Base-by-base conservation (phyloP, 768 basidiomycete species). In the Hygrocybe punicea region DNA sequence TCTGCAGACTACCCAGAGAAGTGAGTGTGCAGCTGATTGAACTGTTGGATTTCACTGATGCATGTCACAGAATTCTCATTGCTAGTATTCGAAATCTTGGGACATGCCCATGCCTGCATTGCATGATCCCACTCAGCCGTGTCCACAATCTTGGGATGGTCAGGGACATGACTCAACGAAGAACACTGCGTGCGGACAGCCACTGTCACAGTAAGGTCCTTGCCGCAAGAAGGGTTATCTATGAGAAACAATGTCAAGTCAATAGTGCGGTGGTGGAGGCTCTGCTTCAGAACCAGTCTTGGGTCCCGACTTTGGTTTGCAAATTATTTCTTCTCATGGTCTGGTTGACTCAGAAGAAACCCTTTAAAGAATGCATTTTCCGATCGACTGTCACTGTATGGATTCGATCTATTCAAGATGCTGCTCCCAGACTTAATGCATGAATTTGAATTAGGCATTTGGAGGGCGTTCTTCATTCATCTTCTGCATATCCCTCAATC, bases 1-100 rank as follows among this genome's bases (percentile, higher is more conserved):
- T 53, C 66, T 1, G 70, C 65, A 4, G 64, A 69, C 51, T 71
- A 70, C 50, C 70, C 64, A 0, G 69, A 71, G 24, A 58, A 58
- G 57, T 58, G 29, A n/a, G 53, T 25, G 29, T 29, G 29, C n/a
- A n/a, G n/a, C n/a, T 29, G 29, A 14, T 4, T 29, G 33, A n/a
- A 23, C 11, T 51, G 19, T 35, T 13, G 25, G 25, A 56, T 25
- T 47, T 13, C 17, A 23, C 11, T 36, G 45, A 13, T 37, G 13
- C 37, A 1, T 19, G 24, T 36, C 42, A 24, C 19, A 53, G 57
- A 35, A 47, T 48, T 44, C 36, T 58, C 21, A 23, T 52, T 21
- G 56, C 56, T 1, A 37, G 40, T 2, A 45, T 58, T 13, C 49
- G 56, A 34, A 58, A 52, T n/a, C 37, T 51, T 1, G 50, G 51